These are phyloP conservation scores for Ustilago hordei DNA, from an alignment of 1,284 basidiomycete species.

Conservation along the genomic window DNA sequence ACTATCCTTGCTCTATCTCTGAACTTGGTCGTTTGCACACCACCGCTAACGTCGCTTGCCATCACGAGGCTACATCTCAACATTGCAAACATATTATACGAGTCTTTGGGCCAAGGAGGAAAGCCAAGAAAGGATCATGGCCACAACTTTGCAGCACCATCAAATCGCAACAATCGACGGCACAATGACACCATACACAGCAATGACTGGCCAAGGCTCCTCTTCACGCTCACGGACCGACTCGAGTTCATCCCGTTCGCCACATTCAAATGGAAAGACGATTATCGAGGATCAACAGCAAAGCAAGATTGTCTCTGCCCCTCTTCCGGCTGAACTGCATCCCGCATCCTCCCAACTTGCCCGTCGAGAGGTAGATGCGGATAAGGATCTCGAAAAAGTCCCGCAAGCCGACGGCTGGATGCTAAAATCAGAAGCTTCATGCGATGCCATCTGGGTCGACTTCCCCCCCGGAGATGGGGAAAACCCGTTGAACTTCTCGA, in stretches of 20 bases:
- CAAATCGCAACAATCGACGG: not conserved
- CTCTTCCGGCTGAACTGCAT: not conserved
- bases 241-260: slow-evolving; percentile 23
- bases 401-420: slow-evolving; percentile 18
- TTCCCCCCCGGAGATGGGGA: slow-evolving; percentile 73
- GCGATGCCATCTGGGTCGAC: slow-evolving; percentile 73
- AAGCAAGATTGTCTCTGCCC: not conserved
- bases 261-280: slow-evolving; percentile 23
- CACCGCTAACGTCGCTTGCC: too few species aligned
- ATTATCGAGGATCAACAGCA: slow-evolving; percentile 13
- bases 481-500: slow-evolving; percentile 75
- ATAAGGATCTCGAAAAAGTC: slow-evolving; percentile 36
- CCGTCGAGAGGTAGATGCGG: not conserved
- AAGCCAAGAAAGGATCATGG: not conserved
- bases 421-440: not conserved
- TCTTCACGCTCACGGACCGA: slow-evolving; percentile 29
- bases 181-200: slow-evolving; percentile 17
- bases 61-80: too few species aligned
- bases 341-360: slow-evolving; percentile 6
- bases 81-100: too few species aligned
- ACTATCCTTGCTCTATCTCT: not conserved
- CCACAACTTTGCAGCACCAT: not conserved
- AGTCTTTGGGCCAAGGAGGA: too few species aligned
- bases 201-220: slow-evolving; percentile 24
- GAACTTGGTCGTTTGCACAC: too few species aligned